Evolutionary conservation across 1,139 yeast species (phyloP), one percentile per base, ranked within the genome.

Genomic region (Candida sanyaensis): DNA sequence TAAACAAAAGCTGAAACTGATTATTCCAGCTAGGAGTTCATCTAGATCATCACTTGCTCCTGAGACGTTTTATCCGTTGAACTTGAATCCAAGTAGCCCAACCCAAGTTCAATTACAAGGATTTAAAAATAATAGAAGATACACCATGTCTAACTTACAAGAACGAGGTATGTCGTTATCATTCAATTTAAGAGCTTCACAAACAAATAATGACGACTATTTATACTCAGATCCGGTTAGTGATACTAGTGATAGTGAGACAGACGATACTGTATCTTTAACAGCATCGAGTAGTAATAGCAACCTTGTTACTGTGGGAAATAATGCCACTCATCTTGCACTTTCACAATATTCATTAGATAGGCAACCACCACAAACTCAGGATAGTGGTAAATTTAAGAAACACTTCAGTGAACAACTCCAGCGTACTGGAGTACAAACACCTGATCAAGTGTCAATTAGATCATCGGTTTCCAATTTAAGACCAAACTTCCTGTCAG

Each of bases 401-500:
- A 47, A 42, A 11, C 43, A 45, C 4, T 50, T 51, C 30, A 47
- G 42, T 24, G 42, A 45, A 31, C 47, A 44, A 12, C 37, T 28
- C 5, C 32, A 39, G 23, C 42, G 13, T 11, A 23, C 50, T 3
- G 45, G 47, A 7, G 44, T 46, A 10, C 42, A 36, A 12, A 51
- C 61, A 5, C 48, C 58, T 0, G 70, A 64, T 46, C 63, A 57
- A 21, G 46, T 64, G 12, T 72, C 78, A 4, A 60, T 61, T 34
- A 64, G 64, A 50, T 72, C 74, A 4, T 65, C 69, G 1, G 59
- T 59, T 51, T 68, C 71, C 43, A 73, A 65, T 62, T 71, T 63
- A 60, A 74, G 82, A 43, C 95, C 96, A 0, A 84, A 85, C 47
- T 90, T 90, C 60, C 81, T 89, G 37, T 88, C 96, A 1, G 84